Conservation (phyloP, 345 rosid species). For the Aquilaria malaccensis region DNA sequence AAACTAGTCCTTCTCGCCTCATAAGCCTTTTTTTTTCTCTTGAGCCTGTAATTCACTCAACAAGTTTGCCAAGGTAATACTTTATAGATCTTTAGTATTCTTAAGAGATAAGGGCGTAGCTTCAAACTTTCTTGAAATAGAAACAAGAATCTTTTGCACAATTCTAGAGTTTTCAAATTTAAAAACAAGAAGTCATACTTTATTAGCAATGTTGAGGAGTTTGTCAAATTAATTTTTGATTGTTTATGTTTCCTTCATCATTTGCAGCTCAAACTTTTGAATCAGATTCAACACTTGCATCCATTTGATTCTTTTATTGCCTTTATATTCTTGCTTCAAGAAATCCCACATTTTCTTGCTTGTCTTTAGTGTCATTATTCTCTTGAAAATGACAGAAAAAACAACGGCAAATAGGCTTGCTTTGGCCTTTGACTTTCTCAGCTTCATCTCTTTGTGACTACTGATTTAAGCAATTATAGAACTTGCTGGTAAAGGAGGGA, state of each 20-base stretch:
- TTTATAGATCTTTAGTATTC: no score
- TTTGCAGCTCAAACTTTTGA: background rate
- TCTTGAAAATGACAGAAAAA: no score
- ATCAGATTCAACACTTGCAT: background rate
- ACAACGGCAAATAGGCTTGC: no score
- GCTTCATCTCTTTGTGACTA: background rate
- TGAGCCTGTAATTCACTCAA: background rate
- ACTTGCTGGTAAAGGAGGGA: background rate
- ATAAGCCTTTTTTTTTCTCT: background rate
- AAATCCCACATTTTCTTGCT: no score
- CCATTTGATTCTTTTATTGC: background rate
- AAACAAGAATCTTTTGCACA: background rate
- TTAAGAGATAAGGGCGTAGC: background rate
- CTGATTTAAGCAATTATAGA: background rate
- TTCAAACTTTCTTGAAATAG: background rate
- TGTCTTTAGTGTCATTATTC: no score
- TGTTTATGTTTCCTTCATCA: background rate
- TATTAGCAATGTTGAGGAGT: no score
- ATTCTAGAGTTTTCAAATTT: no score
- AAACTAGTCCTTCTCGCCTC: background rate
- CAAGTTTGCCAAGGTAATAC: background rate
- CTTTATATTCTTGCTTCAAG: background rate
- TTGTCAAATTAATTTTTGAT: no score
- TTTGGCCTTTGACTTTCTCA: background rate
- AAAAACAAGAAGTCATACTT: no score